Evolutionary conservation across 2,329 filamentous ascomycete genomes (phyloP), one percentile per base, ranked within the genome.

Genomic region (Xylaria sp.): DNA sequence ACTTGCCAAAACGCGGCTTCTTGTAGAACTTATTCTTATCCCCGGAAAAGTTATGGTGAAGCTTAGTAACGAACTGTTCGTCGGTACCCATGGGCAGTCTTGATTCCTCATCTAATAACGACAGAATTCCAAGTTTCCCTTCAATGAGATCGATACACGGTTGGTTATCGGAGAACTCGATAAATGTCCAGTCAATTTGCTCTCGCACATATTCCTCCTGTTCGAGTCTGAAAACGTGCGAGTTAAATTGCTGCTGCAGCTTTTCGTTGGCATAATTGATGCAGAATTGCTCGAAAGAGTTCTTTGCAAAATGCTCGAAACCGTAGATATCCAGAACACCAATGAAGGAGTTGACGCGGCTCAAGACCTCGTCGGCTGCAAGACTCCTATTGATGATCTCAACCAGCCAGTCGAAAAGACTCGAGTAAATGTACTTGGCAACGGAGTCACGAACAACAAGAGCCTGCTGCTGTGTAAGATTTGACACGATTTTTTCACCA

Each of bases 241-340:
- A 93, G 82, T 99, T 99, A 86, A 99, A 99, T 80, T 98, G 95
- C 80, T 99, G 96, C 80, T 99, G 96, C 63, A 99, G 85, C 83
- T 99, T 99, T 82, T 99, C 96, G 81, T 99, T 99, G 82, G 96
- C 96, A 78, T 99, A 99, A 82, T 99, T 99, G 88, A 99, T 99
- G 83, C 96, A 99, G 82, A 99, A 99, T 80, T 99, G 96, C 80
- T 99, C 96, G 77, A 99, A 99, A 0, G 96, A 99, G 84, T 99
- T 99, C 86, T 97, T 98, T 71, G 96, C 95, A 78, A 99, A 99
- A 82, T 98, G 96, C 81, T 99, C 96, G 78, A 99, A 99, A 72
- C 95, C 95, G 81, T 98, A 98, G 74, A 99, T 99, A 93, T 99
- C 96, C 72, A 99, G 88, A 57, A 99, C 96, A 80, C 96, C 96